A percentile compares a stretch with the other conserved stretches of the same genome.
Conservation (phyloP, 192 early-diverging fungal genomes). For the Haplosporangium gracile region DNA sequence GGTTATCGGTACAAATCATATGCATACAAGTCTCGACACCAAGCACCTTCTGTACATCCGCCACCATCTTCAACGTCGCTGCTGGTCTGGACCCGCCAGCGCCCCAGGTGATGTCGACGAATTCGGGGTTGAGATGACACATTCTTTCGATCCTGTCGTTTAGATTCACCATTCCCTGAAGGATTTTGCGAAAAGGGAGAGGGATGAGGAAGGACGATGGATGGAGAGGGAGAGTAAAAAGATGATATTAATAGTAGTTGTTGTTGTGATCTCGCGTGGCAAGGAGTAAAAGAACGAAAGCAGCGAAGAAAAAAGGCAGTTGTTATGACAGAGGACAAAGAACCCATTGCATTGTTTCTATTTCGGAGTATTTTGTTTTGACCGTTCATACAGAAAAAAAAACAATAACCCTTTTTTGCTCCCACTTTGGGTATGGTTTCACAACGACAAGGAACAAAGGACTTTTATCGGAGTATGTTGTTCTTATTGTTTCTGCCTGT, state of each 20-base stretch:
- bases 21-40: slow-evolving; percentile 95
- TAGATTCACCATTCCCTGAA: slow-evolving; percentile 86
- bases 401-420: too few relatives aligned
- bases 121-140: slow-evolving; percentile 86
- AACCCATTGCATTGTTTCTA: not conserved
- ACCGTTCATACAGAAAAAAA: not conserved
- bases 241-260: not conserved
- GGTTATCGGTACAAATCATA: slow-evolving; percentile 98
- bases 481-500: not conserved
- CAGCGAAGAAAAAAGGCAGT: not conserved
- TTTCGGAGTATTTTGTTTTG: not conserved
- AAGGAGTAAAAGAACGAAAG: not conserved
- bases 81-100: slow-evolving; percentile 92
- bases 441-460: not conserved
- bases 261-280: not conserved
- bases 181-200: not conserved
- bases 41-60: slow-evolving; percentile 86
- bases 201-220: not conserved
- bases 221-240: not conserved
- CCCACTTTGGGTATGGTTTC: not conserved
- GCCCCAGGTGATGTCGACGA: slow-evolving; percentile 97
- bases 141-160: slow-evolving; percentile 96
- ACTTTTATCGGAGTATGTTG: not conserved
- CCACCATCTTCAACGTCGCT: slow-evolving; percentile 85
- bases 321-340: not conserved